Evolutionary conservation across 768 basidiomycete species (phyloP).

Genomic region (Russula griseocarnosa): DNA sequence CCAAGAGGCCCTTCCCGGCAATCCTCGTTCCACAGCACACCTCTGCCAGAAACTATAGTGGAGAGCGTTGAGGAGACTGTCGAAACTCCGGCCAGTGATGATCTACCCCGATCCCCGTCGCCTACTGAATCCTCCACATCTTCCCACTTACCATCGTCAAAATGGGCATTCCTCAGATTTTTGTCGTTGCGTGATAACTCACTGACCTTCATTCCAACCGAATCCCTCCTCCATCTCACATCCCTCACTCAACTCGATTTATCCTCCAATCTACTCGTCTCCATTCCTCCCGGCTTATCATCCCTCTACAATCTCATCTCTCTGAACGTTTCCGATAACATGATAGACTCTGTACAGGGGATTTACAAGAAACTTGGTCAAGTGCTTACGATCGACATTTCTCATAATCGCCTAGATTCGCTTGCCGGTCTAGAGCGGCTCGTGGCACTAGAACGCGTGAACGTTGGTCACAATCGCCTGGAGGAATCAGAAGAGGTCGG

Average conservation of each 20-base stretch:
- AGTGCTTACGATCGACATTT: conserved; percentile 72
- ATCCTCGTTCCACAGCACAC: conserved; percentile 47
- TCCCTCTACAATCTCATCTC: conserved; percentile 74
- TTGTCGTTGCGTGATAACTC: conserved; percentile 77
- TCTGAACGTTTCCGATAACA: conserved; percentile 95
- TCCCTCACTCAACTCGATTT: conserved; percentile 81
- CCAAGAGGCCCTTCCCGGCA: conserved; percentile 40
- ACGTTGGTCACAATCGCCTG: conserved; percentile 74
- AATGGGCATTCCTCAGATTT: conserved; percentile 74
- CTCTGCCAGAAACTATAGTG: conserved; percentile 54
- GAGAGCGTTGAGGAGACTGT: conserved; percentile 44
- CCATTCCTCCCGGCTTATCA: conserved; percentile 75
- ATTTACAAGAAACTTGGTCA: conserved; percentile 80
- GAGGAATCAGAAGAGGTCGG: conserved; percentile 84
- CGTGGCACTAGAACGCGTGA: conserved; percentile 75
- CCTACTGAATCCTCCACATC: conserved; percentile 30
- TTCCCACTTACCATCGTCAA: conserved; percentile 49
- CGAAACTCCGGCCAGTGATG: conserved; percentile 23
- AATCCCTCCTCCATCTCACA: conserved; percentile 60
- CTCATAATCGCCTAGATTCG: conserved; percentile 87
- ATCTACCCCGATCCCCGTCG: conserved; percentile 25
- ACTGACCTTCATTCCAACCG: conserved; percentile 73
- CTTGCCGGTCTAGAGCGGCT: conserved; percentile 93
- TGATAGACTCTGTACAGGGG: conserved; percentile 92
- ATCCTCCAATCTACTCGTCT: conserved; percentile 86